Evolutionary conservation across 2,329 filamentous ascomycete genomes (phyloP).

Genomic region (Aureobasidium sp.): DNA sequence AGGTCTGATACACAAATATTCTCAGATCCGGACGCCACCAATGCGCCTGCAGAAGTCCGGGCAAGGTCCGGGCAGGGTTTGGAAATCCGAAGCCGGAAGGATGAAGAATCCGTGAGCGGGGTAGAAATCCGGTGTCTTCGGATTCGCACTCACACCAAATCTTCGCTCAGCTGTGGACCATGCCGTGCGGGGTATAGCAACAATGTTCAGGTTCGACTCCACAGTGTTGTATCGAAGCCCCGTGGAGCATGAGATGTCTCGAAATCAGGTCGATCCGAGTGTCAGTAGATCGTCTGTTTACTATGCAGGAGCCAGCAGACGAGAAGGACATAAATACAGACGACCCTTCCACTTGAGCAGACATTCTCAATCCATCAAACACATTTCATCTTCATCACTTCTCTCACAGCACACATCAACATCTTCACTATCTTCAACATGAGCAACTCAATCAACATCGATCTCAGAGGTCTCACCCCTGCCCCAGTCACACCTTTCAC

Average conservation of each 20-base stretch:
- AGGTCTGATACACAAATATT: too few species aligned
- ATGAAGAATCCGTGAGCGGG: not conserved
- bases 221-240: not conserved
- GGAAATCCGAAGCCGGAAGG: not conserved
- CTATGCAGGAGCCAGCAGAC: not conserved
- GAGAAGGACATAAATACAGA: not conserved
- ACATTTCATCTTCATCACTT: not conserved
- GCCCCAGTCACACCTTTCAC: constrained; percentile 49
- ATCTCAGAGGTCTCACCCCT: constrained; percentile 45
- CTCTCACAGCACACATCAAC: not conserved
- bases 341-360: not conserved
- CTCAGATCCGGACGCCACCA: not conserved
- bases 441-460: constrained; percentile 26
- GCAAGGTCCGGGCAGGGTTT: not conserved
- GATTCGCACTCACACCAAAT: not conserved
- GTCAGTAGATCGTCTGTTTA: not conserved
- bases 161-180: not conserved
- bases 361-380: not conserved
- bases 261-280: not conserved
- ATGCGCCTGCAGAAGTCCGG: not conserved
- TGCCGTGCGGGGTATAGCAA: not conserved
- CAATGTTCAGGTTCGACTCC: not conserved
- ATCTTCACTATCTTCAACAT: constrained; percentile 2
- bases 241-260: not conserved
- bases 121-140: not conserved